Conservation (phyloP, 2,329 filamentous ascomycete genomes). For the Neonectria hederae region DNA sequence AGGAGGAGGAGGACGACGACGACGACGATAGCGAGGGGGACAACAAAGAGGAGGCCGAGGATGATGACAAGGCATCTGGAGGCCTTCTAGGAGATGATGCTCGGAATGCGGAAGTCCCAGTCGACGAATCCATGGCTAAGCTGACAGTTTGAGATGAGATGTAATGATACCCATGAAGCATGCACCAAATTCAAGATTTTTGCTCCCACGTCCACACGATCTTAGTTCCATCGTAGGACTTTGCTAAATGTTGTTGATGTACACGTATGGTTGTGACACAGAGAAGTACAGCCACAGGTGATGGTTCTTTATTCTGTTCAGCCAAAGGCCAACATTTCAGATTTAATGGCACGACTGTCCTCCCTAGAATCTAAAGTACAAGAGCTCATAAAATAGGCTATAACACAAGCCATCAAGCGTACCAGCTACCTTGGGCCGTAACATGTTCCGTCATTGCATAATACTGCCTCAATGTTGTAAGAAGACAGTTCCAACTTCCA, state of each 20-base stretch:
- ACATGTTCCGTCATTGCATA: slow-evolving; percentile 48
- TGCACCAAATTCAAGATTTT: slow-evolving; percentile 1
- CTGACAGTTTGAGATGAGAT: slow-evolving; percentile 38
- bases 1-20: slow-evolving; percentile 43
- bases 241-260: not conserved
- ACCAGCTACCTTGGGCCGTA: slow-evolving; percentile 50
- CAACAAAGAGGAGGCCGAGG: slow-evolving; percentile 32
- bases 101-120: slow-evolving; percentile 21
- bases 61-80: slow-evolving; percentile 22
- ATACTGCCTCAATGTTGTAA: slow-evolving; percentile 38
- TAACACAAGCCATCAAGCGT: slow-evolving; percentile 44
- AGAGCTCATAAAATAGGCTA: slow-evolving; percentile 48
- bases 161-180: slow-evolving; percentile 38
- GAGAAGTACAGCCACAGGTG: slow-evolving; percentile 5
- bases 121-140: slow-evolving; percentile 45
- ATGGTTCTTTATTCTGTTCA: slow-evolving; percentile 37
- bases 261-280: not conserved
- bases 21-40: slow-evolving; percentile 44
- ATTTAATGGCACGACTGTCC: slow-evolving; percentile 38
- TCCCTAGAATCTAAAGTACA: slow-evolving; percentile 53
- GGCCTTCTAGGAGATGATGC: slow-evolving; percentile 37
- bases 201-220: slow-evolving; percentile 17
- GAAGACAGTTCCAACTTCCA: slow-evolving; percentile 37
- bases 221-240: not conserved
- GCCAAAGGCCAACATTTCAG: slow-evolving; percentile 33